Conservation (phyloP, 169 alveolate species). For the Cryptosporidium bovis region DNA sequence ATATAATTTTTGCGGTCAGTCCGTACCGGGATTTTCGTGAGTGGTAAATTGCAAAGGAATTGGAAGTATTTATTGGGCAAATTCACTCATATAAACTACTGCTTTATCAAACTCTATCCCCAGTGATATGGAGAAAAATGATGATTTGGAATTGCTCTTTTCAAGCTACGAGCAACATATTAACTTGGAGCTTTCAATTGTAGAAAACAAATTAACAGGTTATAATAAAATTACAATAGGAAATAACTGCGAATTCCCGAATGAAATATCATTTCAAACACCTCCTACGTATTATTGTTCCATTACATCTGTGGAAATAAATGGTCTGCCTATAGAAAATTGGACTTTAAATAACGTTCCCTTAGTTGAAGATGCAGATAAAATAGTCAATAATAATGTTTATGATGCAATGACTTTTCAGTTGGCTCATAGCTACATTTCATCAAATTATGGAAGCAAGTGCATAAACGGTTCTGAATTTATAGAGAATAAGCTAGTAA, state of each 20-base stretch:
- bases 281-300: conserved; percentile 47
- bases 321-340: not conserved
- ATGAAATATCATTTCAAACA: conserved; percentile 24
- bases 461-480: not conserved
- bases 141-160: not conserved
- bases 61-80: too few species aligned
- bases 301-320: conserved; percentile 35
- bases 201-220: conserved; percentile 8
- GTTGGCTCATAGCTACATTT: conserved; percentile 48
- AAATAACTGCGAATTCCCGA: conserved; percentile 23
- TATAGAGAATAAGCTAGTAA: conserved; percentile 24
- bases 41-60: too few species aligned
- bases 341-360: conserved; percentile 66
- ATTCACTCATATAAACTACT: too few species aligned
- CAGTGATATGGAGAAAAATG: conserved; percentile 6
- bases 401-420: conserved; percentile 42
- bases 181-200: not conserved
- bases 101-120: too few species aligned
- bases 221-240: conserved; percentile 25
- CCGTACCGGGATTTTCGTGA: too few species aligned
- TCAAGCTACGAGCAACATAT: conserved; percentile 11
- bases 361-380: conserved; percentile 35
- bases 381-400: conserved; percentile 29
- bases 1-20: too few species aligned
- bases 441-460: conserved; percentile 56